Base-by-base conservation (phyloP, 192 early-diverging fungal genomes). In the Linnemannia zychae region DNA sequence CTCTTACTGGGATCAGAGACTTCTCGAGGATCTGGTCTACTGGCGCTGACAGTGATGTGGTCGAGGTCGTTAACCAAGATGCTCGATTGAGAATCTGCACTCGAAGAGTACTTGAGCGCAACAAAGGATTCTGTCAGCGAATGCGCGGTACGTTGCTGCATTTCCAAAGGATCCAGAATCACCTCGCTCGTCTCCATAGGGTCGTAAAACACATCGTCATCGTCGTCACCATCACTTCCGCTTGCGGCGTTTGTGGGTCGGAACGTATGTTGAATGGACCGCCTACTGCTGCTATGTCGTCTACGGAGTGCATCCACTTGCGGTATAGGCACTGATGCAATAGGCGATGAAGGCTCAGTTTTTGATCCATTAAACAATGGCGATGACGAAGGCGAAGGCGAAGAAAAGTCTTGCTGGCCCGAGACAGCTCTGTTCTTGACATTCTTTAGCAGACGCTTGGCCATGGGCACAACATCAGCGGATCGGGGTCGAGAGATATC, bases 101-200 rank as follows among this genome's bases (percentile, higher is more conserved):
- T 91, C 1, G 89, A 74, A 20, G 89, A 86, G 53, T 90, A 90
- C 77, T 89, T 89, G 60, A 91, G 86, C 36, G 89, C 84, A 9
- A 91, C 87, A 79, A 88, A 92, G 34, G 90, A 90, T 49, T 92
- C 91, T 36, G 82, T 71, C 84, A 92, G 71, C 0, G 57, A 63
- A 47, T 76, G 73, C 12, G 84, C 57, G 17, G 71, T 63, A 66
- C 79, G 77, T 6, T 67, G 72, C 46, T 71, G 78, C 16, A 74
- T 69, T 15, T 87, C 89, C 1, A 77, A 72, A 15, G 74, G 67
- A 31, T 88, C 80, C 20, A 81, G 50, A 47, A 87, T 34, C 6
- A 78, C 80, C 28, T 87, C 83, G 13, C 20, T 76, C 12, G 60
- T 52, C n/a, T 85, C 77, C 48, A 74, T 47, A 15, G 82, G 63